Conservation (phyloP, 768 basidiomycete species). For the Leucosporidium yakuticum region DNA sequence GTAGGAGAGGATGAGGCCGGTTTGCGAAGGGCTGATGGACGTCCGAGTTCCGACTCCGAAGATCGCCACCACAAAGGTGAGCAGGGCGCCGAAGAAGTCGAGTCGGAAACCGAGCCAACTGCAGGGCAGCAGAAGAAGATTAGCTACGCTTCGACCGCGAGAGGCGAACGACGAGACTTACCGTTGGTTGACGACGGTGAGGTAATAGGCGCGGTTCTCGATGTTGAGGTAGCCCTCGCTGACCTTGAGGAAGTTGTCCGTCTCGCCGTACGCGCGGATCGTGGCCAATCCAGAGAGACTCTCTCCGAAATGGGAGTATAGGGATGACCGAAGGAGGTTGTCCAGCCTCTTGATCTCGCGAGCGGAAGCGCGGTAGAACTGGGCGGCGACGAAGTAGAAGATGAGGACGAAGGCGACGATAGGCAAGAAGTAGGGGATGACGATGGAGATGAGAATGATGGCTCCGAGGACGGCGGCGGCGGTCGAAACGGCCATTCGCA, state of each 20-base stretch:
- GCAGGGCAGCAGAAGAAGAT: constrained; percentile 26
- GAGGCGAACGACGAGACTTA: constrained; percentile 22
- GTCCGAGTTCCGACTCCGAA: constrained; percentile 69
- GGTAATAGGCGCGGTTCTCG: constrained; percentile 85
- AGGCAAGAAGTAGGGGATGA: constrained; percentile 25
- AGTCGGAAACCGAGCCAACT: constrained; percentile 82
- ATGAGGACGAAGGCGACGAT: constrained; percentile 48
- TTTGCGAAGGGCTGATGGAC: constrained; percentile 70
- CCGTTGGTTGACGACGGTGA: constrained; percentile 75
- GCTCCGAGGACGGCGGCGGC: constrained; percentile 46
- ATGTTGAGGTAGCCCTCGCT: constrained; percentile 71
- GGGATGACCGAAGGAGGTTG: constrained; percentile 72
- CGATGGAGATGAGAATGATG: constrained; percentile 32
- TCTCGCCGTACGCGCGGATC: constrained; percentile 79
- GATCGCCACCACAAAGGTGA: constrained; percentile 55
- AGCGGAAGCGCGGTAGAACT: constrained; percentile 78
- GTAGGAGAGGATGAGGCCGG: constrained; percentile 64
- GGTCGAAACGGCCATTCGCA: constrained; percentile 67
- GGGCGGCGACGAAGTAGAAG: constrained; percentile 65
- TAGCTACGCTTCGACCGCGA: background rate
- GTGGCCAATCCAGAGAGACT: constrained; percentile 57
- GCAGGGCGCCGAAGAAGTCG: constrained; percentile 69
- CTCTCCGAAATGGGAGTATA: constrained; percentile 91
- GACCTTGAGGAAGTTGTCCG: constrained; percentile 59
- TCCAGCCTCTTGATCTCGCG: constrained; percentile 80